Base-by-base conservation (phyloP, 148 eudicot species). In the Dianthus caryophyllus region DNA sequence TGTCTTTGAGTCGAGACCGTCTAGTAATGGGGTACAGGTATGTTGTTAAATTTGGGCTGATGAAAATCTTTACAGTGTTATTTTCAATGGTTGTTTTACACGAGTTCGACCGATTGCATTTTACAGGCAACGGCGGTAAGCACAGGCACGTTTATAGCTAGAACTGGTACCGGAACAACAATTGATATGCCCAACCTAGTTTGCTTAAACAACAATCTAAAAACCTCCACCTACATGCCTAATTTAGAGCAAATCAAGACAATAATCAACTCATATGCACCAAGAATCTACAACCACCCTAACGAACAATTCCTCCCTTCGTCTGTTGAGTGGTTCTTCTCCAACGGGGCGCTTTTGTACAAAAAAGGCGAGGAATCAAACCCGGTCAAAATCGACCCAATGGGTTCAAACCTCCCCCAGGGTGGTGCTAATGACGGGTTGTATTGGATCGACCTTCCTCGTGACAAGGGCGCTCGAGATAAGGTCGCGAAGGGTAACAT, bases 381-480 rank as follows among this genome's bases (percentile, higher is more conserved):
- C 24, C 78, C 81, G 2, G 25, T 53, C 20, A 41, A 65, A 29
- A 39, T 81, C 6, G 73, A 81, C 13, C 76, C 76, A 47, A 47
- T 61, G 0, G 84, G 81, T 6, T 58, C 76, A 12, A 81, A 71
- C 29, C 84, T 81, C n/a, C 84, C 84, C 65, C 75, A 73, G 56
- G 84, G 70, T 14, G 78, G 84, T 6, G 9, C 74, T 0, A 73
- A 71, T 15, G 84, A 80, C 11, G 84, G 81, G 0, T 18, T n/a
- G 3, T 80, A 80, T n/a, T 80, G 81, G 76, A n/a, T 80, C 15
- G 84, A 80, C 47, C 62, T 77, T 10, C 84, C 84, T 0, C 64
- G 0, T 0, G 66, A 77, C 22, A 62, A 68, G 9, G 17, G 36
- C 0, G 76, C 51, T 5, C 75, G 55, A 10, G 71, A 77, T 1